Conservation (phyloP, 257 asterid species). For the Salvia miltiorrhiza region DNA sequence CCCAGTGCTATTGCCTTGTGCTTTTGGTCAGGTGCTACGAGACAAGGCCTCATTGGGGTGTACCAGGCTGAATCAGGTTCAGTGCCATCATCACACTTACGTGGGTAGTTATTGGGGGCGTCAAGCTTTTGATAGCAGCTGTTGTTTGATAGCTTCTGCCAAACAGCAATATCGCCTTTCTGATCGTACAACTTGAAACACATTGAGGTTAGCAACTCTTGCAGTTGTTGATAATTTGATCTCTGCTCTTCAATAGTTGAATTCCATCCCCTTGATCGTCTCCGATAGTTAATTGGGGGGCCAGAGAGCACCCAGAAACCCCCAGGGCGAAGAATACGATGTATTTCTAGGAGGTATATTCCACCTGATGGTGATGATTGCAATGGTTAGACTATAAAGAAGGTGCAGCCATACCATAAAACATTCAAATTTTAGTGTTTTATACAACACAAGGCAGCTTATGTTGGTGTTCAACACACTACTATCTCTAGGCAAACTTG, state of each 20-base stretch:
- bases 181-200: slow-evolving; percentile 49
- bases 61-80: slow-evolving; percentile 67
- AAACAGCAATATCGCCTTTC: slow-evolving; percentile 49
- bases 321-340: slow-evolving; percentile 52
- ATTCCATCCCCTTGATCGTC: slow-evolving; percentile 59
- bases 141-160: slow-evolving; percentile 42
- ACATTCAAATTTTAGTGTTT: not conserved
- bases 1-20: slow-evolving; percentile 25
- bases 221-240: slow-evolving; percentile 36
- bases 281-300: slow-evolving; percentile 49
- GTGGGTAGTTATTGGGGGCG: slow-evolving; percentile 37
- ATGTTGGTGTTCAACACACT: not conserved
- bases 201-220: slow-evolving; percentile 43
- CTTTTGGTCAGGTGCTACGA: slow-evolving; percentile 35
- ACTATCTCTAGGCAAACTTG: no score
- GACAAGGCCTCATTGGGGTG: slow-evolving; percentile 59
- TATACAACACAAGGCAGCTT: not conserved
- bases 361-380: slow-evolving; percentile 42
- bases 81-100: slow-evolving; percentile 46
- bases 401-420: not conserved
- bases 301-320: slow-evolving; percentile 72
- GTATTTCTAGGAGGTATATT: slow-evolving; percentile 50
- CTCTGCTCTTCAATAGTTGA: slow-evolving; percentile 47
- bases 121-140: slow-evolving; percentile 44
- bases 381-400: slow-evolving; percentile 1